A percentile compares a stretch with the other conserved stretches of the same genome.
These are phyloP conservation scores for Forsythia suspensa DNA, from an alignment of 257 asterid species.

Conservation along the genomic window DNA sequence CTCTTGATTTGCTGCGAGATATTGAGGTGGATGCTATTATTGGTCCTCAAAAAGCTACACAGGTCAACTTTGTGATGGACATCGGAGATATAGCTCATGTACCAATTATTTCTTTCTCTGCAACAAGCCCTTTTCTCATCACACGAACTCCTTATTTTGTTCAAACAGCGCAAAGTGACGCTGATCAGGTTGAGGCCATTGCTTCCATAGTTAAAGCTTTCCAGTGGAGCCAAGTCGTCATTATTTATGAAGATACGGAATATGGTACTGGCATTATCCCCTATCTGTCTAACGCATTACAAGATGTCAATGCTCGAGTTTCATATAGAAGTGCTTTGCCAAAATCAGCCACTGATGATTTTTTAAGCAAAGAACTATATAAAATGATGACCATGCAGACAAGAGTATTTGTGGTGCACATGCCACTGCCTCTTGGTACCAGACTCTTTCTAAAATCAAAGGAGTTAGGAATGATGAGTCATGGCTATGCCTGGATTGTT, in stretches of 20 bases:
- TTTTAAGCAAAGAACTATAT: conserved; percentile 30
- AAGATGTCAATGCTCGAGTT: conserved; percentile 32
- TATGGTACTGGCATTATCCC: conserved; percentile 51
- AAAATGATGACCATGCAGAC: conserved; percentile 42
- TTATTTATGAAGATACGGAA: conserved; percentile 43
- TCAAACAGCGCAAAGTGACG: conserved; percentile 44
- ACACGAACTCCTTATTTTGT: conserved; percentile 31
- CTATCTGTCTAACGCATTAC: conserved; percentile 38
- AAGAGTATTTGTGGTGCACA: conserved; percentile 36
- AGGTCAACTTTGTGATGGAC: conserved; percentile 39
- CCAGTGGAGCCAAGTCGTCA: conserved; percentile 40
- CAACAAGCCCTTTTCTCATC: conserved; percentile 45
- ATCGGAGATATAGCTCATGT: conserved; percentile 42
- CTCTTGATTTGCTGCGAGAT: conserved; percentile 36
- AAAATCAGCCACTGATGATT: conserved; percentile 34
- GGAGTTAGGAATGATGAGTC: conserved; percentile 35
- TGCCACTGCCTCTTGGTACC: conserved; percentile 21
- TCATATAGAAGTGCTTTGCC: conserved; percentile 41
- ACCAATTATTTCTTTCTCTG: conserved; percentile 48
- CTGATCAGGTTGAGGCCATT: conserved; percentile 47
- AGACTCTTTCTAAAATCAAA: conserved; percentile 26
- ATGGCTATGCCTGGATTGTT: conserved; percentile 42
- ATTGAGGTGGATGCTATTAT: conserved; percentile 43
- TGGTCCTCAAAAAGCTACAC: conserved; percentile 48
- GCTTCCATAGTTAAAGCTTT: conserved; percentile 42